A percentile compares a stretch with the other conserved stretches of the same genome.
These are phyloP conservation scores for Beauveria sp. DNA, from an alignment of 2,329 filamentous ascomycete species.

Conservation along the genomic window DNA sequence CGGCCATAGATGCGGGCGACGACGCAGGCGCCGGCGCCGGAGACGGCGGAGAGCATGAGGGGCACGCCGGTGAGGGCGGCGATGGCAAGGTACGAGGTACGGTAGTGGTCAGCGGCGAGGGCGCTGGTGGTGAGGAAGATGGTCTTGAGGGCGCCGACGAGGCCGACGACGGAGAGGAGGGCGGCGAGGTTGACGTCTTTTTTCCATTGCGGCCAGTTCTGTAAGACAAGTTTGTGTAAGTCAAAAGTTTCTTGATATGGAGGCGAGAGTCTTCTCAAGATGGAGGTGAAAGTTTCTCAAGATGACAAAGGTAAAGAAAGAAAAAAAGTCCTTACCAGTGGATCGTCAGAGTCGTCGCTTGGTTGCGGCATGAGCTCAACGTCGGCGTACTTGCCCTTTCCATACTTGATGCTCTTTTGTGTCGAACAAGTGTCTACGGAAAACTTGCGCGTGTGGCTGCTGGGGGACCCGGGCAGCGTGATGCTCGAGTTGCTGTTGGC, in stretches of 20 bases:
- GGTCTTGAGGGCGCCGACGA: slow-evolving; percentile 47
- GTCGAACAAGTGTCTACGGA: slow-evolving; percentile 14
- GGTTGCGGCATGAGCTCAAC: slow-evolving; percentile 47
- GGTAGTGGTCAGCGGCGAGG: slow-evolving; percentile 33
- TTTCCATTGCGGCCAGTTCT: slow-evolving; percentile 51
- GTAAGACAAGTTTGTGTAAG: neutral
- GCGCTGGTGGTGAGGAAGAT: slow-evolving; percentile 41
- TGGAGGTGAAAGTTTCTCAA: neutral
- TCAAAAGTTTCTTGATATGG: neutral
- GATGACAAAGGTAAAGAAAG: neutral
- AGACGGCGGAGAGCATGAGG: slow-evolving; percentile 39
- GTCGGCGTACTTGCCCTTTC: slow-evolving; percentile 32
- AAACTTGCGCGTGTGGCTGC: slow-evolving; percentile 6
- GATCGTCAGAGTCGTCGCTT: slow-evolving; percentile 46
- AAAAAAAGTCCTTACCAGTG: slow-evolving; percentile 34
- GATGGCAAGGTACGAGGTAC: slow-evolving; percentile 38
- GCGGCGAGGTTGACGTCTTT: slow-evolving; percentile 41
- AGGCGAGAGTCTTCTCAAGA: neutral
- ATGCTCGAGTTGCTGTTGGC: slow-evolving; percentile 5
- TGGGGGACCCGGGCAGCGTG: neutral
- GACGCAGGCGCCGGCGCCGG: slow-evolving; percentile 35
- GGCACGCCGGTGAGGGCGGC: slow-evolving; percentile 46
- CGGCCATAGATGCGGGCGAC: slow-evolving; percentile 43
- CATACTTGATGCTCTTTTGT: slow-evolving; percentile 36
- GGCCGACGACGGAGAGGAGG: slow-evolving; percentile 37